These are phyloP conservation scores for Cystodermella granulosa DNA, from an alignment of 1,284 basidiomycete species.

Conservation along the genomic window DNA sequence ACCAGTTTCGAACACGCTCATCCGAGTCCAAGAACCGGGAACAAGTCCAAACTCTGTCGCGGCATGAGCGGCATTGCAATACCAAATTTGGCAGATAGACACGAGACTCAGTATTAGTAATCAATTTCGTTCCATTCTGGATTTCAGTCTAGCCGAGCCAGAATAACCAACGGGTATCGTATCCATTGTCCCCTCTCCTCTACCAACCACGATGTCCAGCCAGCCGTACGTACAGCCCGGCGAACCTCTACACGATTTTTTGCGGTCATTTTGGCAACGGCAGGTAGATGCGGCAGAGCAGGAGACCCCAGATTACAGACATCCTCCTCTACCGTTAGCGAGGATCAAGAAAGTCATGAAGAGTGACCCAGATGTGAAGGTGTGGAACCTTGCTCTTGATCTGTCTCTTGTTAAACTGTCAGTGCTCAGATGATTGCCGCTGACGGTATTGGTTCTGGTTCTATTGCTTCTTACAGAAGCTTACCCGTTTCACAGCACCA, in stretches of 20 bases:
- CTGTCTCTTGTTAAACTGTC: neutral
- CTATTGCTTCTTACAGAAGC: neutral
- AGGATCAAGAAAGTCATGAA: slow-evolving; percentile 98
- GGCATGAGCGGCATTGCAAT: no score
- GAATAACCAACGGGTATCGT: no score
- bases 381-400: slow-evolving; percentile 35
- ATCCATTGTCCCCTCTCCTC: no score
- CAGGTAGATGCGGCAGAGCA: slow-evolving; percentile 76
- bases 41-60: no score
- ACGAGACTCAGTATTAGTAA: no score
- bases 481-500: slow-evolving; percentile 67
- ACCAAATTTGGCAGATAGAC: no score
- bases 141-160: no score
- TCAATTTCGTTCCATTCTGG: no score
- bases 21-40: no score
- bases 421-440: slow-evolving; percentile 83
- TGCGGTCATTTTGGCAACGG: slow-evolving; percentile 78
- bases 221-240: slow-evolving; percentile 62
- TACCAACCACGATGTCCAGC: no score
- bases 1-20: no score
- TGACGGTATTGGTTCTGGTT: slow-evolving; percentile 59
- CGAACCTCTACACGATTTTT: slow-evolving; percentile 70
- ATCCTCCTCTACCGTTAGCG: slow-evolving; percentile 81
- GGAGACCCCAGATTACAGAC: slow-evolving; percentile 78
- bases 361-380: slow-evolving; percentile 93